Evolutionary conservation across 768 basidiomycete genomes (phyloP).

Genomic region (Crassisporium funariophilum): DNA sequence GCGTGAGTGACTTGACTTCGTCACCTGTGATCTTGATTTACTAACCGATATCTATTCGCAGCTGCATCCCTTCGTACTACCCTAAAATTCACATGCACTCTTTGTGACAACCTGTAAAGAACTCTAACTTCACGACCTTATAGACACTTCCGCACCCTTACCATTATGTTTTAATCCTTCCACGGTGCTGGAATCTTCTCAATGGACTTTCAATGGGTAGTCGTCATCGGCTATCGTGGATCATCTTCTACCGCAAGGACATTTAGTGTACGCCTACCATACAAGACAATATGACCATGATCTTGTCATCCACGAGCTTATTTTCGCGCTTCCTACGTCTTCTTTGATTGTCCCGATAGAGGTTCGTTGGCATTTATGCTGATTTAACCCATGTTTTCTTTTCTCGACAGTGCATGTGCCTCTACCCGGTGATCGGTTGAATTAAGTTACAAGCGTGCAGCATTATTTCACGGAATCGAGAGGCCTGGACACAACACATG

Average conservation of each 20-base stretch:
- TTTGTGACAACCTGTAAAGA: slow-evolving; percentile 68
- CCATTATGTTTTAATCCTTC: slow-evolving; percentile 31
- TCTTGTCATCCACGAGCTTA: slow-evolving; percentile 22
- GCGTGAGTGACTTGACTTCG: slow-evolving; percentile 53
- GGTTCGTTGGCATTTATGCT: slow-evolving; percentile 5
- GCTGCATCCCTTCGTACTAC: slow-evolving; percentile 63
- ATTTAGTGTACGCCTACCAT: slow-evolving; percentile 50
- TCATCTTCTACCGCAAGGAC: slow-evolving; percentile 41
- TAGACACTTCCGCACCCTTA: slow-evolving; percentile 32
- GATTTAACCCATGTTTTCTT: too few species aligned
- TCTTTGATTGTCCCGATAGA: not conserved
- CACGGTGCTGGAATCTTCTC: slow-evolving; percentile 34
- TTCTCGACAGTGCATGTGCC: too few species aligned
- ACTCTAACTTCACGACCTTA: slow-evolving; percentile 42
- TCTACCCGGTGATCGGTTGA: too few species aligned
- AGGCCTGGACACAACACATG: too few species aligned
- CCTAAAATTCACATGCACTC: slow-evolving; percentile 61
- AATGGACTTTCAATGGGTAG: slow-evolving; percentile 38
- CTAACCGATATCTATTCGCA: slow-evolving; percentile 26
- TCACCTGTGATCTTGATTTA: slow-evolving; percentile 9
- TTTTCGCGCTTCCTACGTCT: too few species aligned
- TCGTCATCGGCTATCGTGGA: slow-evolving; percentile 32
- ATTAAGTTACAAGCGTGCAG: too few species aligned
- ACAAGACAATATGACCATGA: slow-evolving; percentile 38
- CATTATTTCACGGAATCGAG: too few species aligned